Evolutionary conservation across 768 basidiomycete genomes (phyloP).

Genomic region (Suillus americanus): DNA sequence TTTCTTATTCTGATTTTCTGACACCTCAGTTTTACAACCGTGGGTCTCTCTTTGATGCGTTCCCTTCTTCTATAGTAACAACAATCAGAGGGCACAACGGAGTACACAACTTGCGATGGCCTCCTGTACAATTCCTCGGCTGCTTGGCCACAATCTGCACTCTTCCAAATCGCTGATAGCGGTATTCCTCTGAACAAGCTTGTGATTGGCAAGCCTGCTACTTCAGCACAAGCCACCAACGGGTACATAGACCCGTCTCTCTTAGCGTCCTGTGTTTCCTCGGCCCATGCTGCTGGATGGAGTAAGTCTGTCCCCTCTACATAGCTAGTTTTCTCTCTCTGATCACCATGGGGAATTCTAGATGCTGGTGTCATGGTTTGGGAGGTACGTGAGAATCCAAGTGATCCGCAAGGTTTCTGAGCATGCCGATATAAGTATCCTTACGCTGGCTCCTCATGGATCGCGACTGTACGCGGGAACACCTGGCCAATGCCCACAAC

Average conservation of each 20-base stretch:
- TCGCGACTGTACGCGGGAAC: slow-evolving; percentile 34
- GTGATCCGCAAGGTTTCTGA: not conserved
- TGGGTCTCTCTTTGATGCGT: slow-evolving; percentile 9
- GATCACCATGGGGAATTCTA: slow-evolving; percentile 9
- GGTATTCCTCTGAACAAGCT: slow-evolving; percentile 49
- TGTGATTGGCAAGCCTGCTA: slow-evolving; percentile 57
- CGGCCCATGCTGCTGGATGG: slow-evolving; percentile 68
- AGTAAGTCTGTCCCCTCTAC: slow-evolving; percentile 39
- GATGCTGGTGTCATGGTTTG: slow-evolving; percentile 41
- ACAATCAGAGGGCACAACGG: slow-evolving; percentile 52
- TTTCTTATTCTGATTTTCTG: not conserved
- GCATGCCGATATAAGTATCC: slow-evolving; percentile 32
- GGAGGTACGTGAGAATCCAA: slow-evolving; percentile 29
- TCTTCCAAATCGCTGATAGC: slow-evolving; percentile 51
- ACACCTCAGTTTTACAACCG: slow-evolving; percentile 29
- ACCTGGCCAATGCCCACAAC: slow-evolving; percentile 32
- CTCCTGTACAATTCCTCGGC: slow-evolving; percentile 59
- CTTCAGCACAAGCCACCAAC: slow-evolving; percentile 39
- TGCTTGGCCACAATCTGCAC: slow-evolving; percentile 60
- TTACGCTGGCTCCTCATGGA: slow-evolving; percentile 38
- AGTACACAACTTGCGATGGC: slow-evolving; percentile 63
- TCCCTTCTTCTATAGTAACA: not conserved
- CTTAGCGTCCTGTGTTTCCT: slow-evolving; percentile 56
- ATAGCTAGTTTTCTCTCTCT: slow-evolving; percentile 4
- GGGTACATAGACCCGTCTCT: slow-evolving; percentile 60